Percentiles rank a stretch among this genome's conserved stretches.
Evolutionary conservation across 1,284 basidiomycete species (phyloP).

Genomic region (Veloboletus limbatus): DNA sequence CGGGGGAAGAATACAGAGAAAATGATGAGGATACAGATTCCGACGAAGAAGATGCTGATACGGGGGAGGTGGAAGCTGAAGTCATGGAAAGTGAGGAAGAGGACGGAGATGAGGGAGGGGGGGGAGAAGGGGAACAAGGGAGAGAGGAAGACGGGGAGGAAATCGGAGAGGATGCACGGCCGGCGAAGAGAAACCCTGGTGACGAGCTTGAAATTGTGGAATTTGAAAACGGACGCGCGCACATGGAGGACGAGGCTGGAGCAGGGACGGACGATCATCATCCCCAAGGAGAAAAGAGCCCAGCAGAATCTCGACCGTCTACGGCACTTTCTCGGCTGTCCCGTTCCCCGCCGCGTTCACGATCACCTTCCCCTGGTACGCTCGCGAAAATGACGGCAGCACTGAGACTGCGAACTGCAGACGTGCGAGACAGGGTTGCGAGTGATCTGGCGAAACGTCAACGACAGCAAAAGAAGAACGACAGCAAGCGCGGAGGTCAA

Average conservation of each 20-base stretch:
- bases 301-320: constrained; percentile 25
- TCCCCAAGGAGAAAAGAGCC: constrained; percentile 28
- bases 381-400: constrained; percentile 36
- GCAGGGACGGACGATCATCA: constrained; percentile 2
- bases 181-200: constrained; percentile 25
- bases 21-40: constrained; percentile 30
- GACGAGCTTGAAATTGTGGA: constrained; percentile 11
- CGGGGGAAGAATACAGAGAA: constrained; percentile 40
- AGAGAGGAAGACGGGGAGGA: constrained; percentile 28
- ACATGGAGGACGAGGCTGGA: neutral
- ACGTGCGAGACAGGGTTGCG: constrained; percentile 59
- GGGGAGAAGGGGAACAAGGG: constrained; percentile 9
- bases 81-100: constrained; percentile 32
- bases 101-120: constrained; percentile 35
- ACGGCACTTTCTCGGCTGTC: constrained; percentile 33
- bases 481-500: constrained; percentile 63
- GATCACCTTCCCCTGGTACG: constrained; percentile 38
- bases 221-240: constrained; percentile 15
- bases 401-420: constrained; percentile 25
- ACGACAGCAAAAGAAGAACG: constrained; percentile 70
- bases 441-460: constrained; percentile 63
- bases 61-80: constrained; percentile 38
- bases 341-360: constrained; percentile 48
- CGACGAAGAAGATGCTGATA: constrained; percentile 35
- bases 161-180: constrained; percentile 25